These are phyloP conservation scores for Sporisorium reilianum DNA, from an alignment of 1,284 basidiomycete genomes.

Conservation along the genomic window DNA sequence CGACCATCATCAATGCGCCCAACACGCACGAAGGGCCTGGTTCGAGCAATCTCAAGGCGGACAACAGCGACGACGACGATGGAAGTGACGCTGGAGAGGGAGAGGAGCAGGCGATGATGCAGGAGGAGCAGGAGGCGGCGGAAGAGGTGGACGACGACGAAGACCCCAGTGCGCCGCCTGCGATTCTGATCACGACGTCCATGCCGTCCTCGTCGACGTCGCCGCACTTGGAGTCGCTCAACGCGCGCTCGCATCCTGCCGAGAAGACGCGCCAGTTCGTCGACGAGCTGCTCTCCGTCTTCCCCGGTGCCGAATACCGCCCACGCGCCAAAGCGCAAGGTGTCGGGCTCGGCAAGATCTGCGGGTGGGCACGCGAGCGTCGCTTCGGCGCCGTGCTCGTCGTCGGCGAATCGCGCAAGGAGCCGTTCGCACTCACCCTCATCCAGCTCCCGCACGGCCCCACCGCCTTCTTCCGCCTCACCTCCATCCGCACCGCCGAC, in stretches of 20 bases:
- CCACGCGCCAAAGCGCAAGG: conserved; percentile 90
- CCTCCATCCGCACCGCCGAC: conserved; percentile 85
- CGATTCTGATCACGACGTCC: conserved; percentile 65
- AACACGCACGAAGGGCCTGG: conserved; percentile 70
- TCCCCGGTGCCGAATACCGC: conserved; percentile 95
- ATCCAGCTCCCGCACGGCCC: conserved; percentile 92
- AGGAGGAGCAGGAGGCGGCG: conserved; percentile 64
- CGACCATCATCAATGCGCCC: conserved; percentile 75
- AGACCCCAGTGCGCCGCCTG: conserved; percentile 60
- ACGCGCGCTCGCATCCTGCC: conserved; percentile 75
- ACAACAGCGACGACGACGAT: conserved; percentile 9
- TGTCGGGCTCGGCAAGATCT: conserved; percentile 91
- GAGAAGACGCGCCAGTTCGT: conserved; percentile 72
- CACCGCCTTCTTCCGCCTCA: conserved; percentile 94
- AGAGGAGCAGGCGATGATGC: conserved; percentile 29
- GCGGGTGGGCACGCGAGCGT: conserved; percentile 90
- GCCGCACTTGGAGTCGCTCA: conserved; percentile 67
- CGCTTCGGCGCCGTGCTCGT: conserved; percentile 89
- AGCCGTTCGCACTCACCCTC: conserved; percentile 87
- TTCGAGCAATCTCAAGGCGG: conserved; percentile 58
- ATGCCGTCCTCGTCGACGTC: conserved; percentile 64
- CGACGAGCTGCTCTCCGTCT: conserved; percentile 88
- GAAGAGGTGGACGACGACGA: conserved; percentile 53
- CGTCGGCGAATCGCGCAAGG: conserved; percentile 86
- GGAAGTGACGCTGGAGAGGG: conserved; percentile 50